Base-by-base conservation (phyloP, 768 basidiomycete genomes). In the Cystofilobasidium macerans region DNA sequence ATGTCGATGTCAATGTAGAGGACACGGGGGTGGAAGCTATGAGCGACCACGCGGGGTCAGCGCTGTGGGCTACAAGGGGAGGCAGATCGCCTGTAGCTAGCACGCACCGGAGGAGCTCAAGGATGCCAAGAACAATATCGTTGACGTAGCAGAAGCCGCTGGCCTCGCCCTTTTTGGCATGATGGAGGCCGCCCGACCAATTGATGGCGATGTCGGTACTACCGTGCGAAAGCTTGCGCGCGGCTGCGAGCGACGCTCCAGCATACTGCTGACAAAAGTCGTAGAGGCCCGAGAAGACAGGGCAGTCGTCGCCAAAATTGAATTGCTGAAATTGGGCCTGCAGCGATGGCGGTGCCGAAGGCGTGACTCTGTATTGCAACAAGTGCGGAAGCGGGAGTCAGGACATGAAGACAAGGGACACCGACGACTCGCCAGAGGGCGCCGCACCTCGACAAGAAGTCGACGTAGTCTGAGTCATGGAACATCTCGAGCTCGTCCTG, bases 1-100 rank as follows among this genome's bases (percentile, higher is more conserved):
- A 98, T 97, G 73, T 99, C 94, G 70, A 99, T 99, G 78, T 99
- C 94, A 71, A 99, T 91, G 75, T 99, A 99, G 11, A 99, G 80
- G 4, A 99, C 94, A 22, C 94, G 85, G 9, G 94, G 87, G 71
- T 92, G 88, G 73, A 88, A 86, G 74, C 94, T 97, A 68, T 13
- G 0, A 38, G 0, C 22, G 45, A 38, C n/a, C n/a, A n/a, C 0
- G 16, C 3, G 18, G 3, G 16, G 38, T 20, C 24, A 36, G 28
- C 26, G 42, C 16, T 3, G 60, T 61, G 18, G 54, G 65, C 8
- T 11, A 14, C 11, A 47, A 32, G 18, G 28, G 43, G 11, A 28
- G 7, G 5, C 14, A 45, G 35, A 24, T n/a, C n/a, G 36, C 24
- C 35, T 30, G 22, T 18, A 1, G n/a, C 16, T 12, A 11, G 36